A percentile compares a stretch with the other conserved stretches of the same genome.
Conservation (phyloP, 139 green algal genomes). For the Chlorokybus atmophyticus region DNA sequence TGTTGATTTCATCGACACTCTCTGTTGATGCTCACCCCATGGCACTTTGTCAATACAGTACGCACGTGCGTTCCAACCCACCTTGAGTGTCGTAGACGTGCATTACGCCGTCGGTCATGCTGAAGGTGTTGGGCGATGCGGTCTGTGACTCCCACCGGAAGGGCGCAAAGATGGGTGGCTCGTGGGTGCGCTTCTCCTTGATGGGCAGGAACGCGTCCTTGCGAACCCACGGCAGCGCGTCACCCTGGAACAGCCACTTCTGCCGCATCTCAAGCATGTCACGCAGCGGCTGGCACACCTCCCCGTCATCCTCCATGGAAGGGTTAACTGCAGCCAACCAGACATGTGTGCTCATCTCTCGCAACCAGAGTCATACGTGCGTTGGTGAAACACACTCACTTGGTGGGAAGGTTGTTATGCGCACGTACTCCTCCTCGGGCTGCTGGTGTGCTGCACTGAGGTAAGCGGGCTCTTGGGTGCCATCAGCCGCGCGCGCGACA, state of each 20-base stretch:
- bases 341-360: too few relatives aligned
- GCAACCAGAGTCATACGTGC: too few relatives aligned
- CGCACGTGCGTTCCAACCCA: not conserved
- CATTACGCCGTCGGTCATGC: constrained; percentile 84
- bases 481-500: too few relatives aligned
- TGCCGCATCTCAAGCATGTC: constrained; percentile 64
- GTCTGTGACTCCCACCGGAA: constrained; percentile 14
- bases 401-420: too few relatives aligned
- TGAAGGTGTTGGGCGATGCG: constrained; percentile 37
- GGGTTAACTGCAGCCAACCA: too few relatives aligned
- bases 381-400: too few relatives aligned
- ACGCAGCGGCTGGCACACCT: constrained; percentile 62
- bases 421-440: too few relatives aligned
- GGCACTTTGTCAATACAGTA: constrained; percentile 1
- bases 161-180: constrained; percentile 7
- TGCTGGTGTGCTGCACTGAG: too few relatives aligned
- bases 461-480: too few relatives aligned
- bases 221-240: constrained; percentile 6
- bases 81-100: constrained; percentile 44
- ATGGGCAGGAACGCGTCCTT: constrained; percentile 5
- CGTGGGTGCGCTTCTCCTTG: constrained; percentile 17
- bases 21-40: not conserved
- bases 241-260: constrained; percentile 72
- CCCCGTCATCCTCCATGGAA: too few relatives aligned
- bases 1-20: not conserved